These are phyloP conservation scores for Zygnema cylindricum DNA, from an alignment of 139 green algal genomes.

Conservation along the genomic window DNA sequence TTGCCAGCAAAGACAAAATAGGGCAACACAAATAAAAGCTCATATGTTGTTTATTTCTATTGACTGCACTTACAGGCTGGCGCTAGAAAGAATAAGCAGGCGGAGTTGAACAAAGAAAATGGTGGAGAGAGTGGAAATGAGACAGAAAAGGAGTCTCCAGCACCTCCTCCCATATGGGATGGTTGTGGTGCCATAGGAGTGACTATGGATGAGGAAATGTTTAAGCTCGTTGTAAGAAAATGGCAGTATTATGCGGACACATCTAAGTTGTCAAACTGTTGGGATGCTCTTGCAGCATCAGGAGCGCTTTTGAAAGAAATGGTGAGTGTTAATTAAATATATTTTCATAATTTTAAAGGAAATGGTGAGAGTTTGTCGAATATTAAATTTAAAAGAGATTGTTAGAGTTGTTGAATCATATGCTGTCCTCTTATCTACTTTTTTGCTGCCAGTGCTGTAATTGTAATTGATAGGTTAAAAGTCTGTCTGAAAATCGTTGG, in stretches of 20 bases:
- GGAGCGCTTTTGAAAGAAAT: conserved; percentile 40
- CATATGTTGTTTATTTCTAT: too few relatives aligned
- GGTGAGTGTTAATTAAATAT: too few relatives aligned
- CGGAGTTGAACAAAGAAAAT: not conserved
- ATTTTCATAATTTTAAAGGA: too few relatives aligned
- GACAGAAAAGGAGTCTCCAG: not conserved
- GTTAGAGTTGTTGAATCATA: not conserved
- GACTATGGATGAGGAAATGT: conserved; percentile 50
- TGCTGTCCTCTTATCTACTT: conserved; percentile 10
- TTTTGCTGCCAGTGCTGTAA: not conserved
- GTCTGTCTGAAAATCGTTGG: too few relatives aligned
- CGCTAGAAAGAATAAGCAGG: not conserved
- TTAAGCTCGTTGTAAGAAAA: conserved; percentile 16
- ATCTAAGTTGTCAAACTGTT: conserved; percentile 9
- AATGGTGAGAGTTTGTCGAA: too few relatives aligned
- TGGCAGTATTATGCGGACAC: conserved; percentile 24
- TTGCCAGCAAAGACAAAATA: not conserved
- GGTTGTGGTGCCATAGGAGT: conserved; percentile 17
- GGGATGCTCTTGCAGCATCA: not conserved
- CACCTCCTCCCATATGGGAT: not conserved
- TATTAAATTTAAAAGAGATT: too few relatives aligned
- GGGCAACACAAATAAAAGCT: not conserved
- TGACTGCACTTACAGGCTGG: not conserved
- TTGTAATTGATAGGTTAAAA: too few relatives aligned
- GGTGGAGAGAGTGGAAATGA: not conserved